Evolutionary conservation across 2,329 filamentous ascomycete species (phyloP).

Genomic region (Arthrobotrys musiformis): DNA sequence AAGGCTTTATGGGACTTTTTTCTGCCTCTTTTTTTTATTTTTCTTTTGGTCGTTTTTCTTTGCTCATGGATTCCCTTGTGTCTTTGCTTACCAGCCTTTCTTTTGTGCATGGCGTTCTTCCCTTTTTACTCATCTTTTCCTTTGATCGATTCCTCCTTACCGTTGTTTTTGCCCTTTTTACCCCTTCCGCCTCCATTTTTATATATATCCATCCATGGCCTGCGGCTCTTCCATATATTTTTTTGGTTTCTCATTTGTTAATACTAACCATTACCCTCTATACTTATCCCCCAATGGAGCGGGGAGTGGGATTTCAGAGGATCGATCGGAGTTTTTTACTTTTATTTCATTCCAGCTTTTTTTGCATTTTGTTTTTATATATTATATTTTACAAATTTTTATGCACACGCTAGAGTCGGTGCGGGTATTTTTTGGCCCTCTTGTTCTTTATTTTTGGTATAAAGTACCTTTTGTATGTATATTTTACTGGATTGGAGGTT

Average conservation of each 20-base stretch:
- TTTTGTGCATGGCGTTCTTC: constrained; percentile 12
- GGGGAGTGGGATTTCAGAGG: too few relatives aligned
- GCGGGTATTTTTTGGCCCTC: neutral
- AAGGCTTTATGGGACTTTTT: constrained; percentile 17
- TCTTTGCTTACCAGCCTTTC: constrained; percentile 15
- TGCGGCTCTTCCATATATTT: constrained; percentile 27
- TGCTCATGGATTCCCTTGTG: constrained; percentile 20
- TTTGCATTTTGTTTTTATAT: neutral
- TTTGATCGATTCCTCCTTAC: neutral
- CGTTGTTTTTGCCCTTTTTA: constrained; percentile 5
- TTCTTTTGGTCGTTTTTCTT: neutral
- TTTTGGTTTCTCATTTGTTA: constrained; percentile 28
- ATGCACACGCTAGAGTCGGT: neutral
- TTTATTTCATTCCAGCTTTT: too few relatives aligned
- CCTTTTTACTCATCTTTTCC: neutral
- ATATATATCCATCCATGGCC: constrained; percentile 9
- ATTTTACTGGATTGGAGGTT: too few relatives aligned
- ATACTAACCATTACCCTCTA: constrained; percentile 32
- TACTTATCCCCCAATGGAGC: neutral
- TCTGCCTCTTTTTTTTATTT: neutral
- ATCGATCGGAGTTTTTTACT: too few relatives aligned
- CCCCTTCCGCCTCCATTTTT: neutral
- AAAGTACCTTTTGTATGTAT: too few relatives aligned
- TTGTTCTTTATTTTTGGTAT: too few relatives aligned
- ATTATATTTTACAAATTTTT: neutral